Base-by-base conservation (phyloP, 352 stramenopile species). In the Pythium plurisporium region DNA sequence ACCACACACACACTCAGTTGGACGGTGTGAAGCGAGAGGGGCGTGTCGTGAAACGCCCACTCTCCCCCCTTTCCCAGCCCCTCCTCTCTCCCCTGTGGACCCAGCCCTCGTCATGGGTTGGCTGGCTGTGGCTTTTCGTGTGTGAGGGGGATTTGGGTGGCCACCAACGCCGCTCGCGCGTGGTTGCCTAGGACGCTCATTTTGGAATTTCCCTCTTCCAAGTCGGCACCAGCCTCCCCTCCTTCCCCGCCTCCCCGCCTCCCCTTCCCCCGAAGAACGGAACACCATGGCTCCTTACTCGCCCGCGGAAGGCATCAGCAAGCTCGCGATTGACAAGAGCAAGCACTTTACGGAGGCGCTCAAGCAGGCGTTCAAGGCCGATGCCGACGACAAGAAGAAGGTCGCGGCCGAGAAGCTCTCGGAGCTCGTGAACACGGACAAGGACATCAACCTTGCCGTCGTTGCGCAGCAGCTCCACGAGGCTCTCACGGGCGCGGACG, bases 301-400 rank as follows among this genome's bases (percentile, higher is more conserved):
- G 62, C 82, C 82, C 36, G 81, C 74, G 59, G 82, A 87, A 70
- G 80, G 76, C 68, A 87, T 89, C 61, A 90, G 69, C 76, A 84
- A 91, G 70, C 76, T 94, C 57, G 82, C 76, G 20, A 89, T 91
- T 56, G 84, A 92, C 77, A 86, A 92, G 76, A 95, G 81, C 79
- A 93, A 95, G 76, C 85, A 93, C 76, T 95, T 95, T 65, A 91
- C 81, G 26, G 79, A 91, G 47, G 85, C 85, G 38, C 66, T 93
- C 43, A 73, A 88, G 67, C 76, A 94, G 73, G 82, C 85, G 29
- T 76, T 91, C 56, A 64, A 65, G 60, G 72, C 70, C 36, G 64
- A 65, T 43, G 72, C 70, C 45, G 64, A 67, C 27, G 80, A 91
- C 62, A 72, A 91, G 72, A 76, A 89, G 68, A 87, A 89, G 72